Base-by-base conservation (phyloP, 2,329 filamentous ascomycete genomes). In the Hypoxylon rubiginosum region DNA sequence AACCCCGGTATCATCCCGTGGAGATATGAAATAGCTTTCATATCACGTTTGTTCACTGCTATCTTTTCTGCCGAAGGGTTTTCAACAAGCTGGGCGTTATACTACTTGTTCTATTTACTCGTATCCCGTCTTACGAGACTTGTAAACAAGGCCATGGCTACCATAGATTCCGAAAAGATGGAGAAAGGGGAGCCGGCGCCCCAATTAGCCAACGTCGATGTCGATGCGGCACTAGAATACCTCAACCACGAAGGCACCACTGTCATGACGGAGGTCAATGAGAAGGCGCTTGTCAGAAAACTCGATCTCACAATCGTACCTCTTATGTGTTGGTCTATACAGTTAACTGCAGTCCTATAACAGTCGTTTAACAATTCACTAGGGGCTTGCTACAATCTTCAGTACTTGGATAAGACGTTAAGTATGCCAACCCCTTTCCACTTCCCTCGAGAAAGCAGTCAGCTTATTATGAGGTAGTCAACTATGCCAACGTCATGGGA, bases 401-500 rank as follows among this genome's bases (percentile, higher is more conserved):
- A 76, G 28, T 76, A 74, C 32, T 69, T 76, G 6, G 74, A 76
- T 64, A 76, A 76, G 62, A 75, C 72, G 4, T 59, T 76, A 41
- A 71, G 73, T 75, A 68, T 17, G 60, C 46, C 19, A 11, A 34
- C 17, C 50, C 28, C 6, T 34, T 39, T 45, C 26, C 13, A 11
- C 34, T 15, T 11, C 7, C 15, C 11, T n/a, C 11, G 8, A 19
- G 21, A 21, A 41, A 13, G 36, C 45, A 21, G 41, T 41, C 26
- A 19, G 28, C 36, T 58, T 17, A 58, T 24, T 8, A 11, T 26
- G 17, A 45, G 2, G 1, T 36, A 74, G 71, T 76, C 32, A 76
- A 76, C 50, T 76, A 76, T 55, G 74, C 75, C 55, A 75, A 75
- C 30, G 74, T 77, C 3, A 75, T 77, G 74, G 75, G 72, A 15